Conservation (phyloP, 192 early-diverging fungal genomes). For the Backusella parvicylindrica region DNA sequence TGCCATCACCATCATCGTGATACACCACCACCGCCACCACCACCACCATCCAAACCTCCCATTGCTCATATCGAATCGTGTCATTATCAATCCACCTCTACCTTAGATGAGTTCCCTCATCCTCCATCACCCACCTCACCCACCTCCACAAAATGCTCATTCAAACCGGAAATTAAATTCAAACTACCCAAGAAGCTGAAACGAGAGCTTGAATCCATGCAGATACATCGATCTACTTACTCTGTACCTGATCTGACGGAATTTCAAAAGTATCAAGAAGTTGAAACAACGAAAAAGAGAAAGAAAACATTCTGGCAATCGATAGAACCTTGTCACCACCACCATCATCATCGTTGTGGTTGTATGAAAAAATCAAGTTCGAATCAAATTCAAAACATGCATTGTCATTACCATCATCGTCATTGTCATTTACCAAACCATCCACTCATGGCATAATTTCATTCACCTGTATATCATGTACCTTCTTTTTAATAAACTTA, state of each 20-base stretch:
- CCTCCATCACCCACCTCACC: not conserved
- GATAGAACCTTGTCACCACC: not conserved
- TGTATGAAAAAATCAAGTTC: not conserved
- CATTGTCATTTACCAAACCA: not conserved
- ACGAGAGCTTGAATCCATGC: slow-evolving; percentile 11
- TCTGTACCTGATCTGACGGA: slow-evolving; percentile 14
- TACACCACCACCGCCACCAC: not conserved
- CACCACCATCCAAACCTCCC: not conserved
- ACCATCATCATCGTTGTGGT: not conserved
- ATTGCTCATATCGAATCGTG: not conserved
- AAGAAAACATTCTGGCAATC: not conserved
- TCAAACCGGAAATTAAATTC: not conserved
- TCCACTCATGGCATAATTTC: not conserved
- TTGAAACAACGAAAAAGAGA: not conserved
- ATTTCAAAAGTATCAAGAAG: not conserved
- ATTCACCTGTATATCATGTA: too few species aligned
- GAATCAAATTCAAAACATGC: not conserved
- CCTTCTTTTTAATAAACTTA: too few species aligned
- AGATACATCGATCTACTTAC: not conserved
- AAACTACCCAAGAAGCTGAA: slow-evolving; percentile 1
- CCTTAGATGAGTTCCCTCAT: not conserved
- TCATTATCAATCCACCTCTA: not conserved
- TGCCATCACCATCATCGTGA: not conserved
- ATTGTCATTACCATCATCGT: not conserved
- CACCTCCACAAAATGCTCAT: not conserved